A percentile compares a stretch with the other conserved stretches of the same genome.
Conservation (phyloP, 768 basidiomycete genomes). For the Suillus lakei region DNA sequence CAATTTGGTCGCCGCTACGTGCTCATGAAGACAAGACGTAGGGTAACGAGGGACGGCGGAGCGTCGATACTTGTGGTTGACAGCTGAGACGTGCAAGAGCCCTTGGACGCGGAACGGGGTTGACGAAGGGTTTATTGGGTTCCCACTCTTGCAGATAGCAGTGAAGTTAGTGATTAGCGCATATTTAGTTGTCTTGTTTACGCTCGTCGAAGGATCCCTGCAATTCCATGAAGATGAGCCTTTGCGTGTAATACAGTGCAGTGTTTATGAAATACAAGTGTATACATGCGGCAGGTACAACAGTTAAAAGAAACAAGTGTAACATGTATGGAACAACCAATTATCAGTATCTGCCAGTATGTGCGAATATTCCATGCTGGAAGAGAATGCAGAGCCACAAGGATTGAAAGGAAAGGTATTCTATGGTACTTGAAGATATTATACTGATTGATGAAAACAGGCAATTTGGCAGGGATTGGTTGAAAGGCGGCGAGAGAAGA, state of each 20-base stretch:
- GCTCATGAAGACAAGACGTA: slow-evolving; percentile 61
- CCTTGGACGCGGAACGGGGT: not conserved
- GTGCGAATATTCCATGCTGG: not conserved
- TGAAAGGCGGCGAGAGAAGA: not conserved
- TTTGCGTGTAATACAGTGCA: not conserved
- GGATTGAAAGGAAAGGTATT: not conserved
- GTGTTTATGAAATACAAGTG: not conserved
- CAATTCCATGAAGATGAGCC: not conserved
- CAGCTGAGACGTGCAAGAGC: slow-evolving; percentile 10
- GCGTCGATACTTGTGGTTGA: slow-evolving; percentile 54
- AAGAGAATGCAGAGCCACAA: not conserved
- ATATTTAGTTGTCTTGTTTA: not conserved
- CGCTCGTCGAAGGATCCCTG: not conserved
- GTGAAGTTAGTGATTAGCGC: not conserved
- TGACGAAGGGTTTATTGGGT: not conserved
- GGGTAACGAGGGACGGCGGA: slow-evolving; percentile 69
- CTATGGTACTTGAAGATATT: slow-evolving; percentile 6
- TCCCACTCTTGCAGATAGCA: not conserved
- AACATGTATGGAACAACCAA: not conserved
- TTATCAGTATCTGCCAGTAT: slow-evolving; percentile 5
- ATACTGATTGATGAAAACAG: not conserved
- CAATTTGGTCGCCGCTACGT: slow-evolving; percentile 64
- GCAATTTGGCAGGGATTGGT: not conserved
- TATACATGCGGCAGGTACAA: not conserved
- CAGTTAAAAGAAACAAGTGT: not conserved